These are phyloP conservation scores for Leishmania lainsoni DNA, from an alignment of 208 protist species.

Conservation along the genomic window DNA sequence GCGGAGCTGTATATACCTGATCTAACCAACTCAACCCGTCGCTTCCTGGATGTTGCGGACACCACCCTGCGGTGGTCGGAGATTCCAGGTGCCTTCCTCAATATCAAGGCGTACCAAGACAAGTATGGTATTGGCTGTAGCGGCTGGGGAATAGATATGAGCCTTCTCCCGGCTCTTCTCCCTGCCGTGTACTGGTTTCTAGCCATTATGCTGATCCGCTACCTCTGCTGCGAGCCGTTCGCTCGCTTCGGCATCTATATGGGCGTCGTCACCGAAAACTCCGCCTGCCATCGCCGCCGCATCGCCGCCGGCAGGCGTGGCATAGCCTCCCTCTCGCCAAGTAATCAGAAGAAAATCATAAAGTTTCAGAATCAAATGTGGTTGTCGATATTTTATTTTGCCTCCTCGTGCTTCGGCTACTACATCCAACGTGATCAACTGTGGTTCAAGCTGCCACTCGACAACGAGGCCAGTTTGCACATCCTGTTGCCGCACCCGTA, in stretches of 20 bases:
- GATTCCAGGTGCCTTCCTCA: slow-evolving; percentile 23
- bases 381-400: slow-evolving; percentile 64
- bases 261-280: slow-evolving; percentile 54
- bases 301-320: slow-evolving; percentile 28
- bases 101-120: slow-evolving; percentile 35
- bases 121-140: slow-evolving; percentile 26
- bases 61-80: slow-evolving; percentile 31
- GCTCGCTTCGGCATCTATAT: slow-evolving; percentile 58
- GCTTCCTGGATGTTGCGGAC: slow-evolving; percentile 20
- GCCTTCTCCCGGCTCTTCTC: slow-evolving; percentile 28
- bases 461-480: slow-evolving; percentile 31
- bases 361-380: slow-evolving; percentile 85
- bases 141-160: slow-evolving; percentile 48
- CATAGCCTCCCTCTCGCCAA: slow-evolving; percentile 32
- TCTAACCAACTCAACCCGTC: slow-evolving; percentile 17
- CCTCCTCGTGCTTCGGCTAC: slow-evolving; percentile 59
- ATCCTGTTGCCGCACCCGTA: slow-evolving; percentile 62
- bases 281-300: slow-evolving; percentile 22
- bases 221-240: slow-evolving; percentile 41
- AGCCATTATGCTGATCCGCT: slow-evolving; percentile 55
- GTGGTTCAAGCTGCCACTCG: slow-evolving; percentile 61
- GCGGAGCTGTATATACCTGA: slow-evolving; percentile 27
- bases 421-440: slow-evolving; percentile 53
- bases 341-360: slow-evolving; percentile 40
- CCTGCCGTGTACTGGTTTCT: slow-evolving; percentile 52